A percentile compares a stretch with the other conserved stretches of the same genome.
Evolutionary conservation across 345 rosid genomes (phyloP).

Genomic region (Camelina neglecta): DNA sequence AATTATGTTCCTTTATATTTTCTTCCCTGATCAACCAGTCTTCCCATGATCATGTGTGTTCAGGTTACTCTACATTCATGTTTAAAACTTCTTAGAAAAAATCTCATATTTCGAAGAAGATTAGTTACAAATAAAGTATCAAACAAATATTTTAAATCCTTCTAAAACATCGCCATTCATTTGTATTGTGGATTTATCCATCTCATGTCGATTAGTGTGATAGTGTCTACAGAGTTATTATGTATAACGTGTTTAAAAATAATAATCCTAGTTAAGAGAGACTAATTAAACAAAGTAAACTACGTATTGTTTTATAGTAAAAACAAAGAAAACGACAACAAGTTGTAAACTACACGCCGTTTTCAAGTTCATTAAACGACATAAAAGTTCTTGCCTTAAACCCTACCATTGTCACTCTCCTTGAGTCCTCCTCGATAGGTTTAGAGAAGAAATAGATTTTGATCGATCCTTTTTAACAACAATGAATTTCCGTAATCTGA

Average conservation of each 20-base stretch:
- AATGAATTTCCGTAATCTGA: conserved; percentile 40
- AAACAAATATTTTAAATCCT: neutral
- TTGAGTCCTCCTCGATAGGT: conserved; percentile 20
- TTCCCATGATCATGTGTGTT: neutral
- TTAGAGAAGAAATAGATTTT: conserved; percentile 12
- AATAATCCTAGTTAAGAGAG: neutral
- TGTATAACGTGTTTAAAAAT: neutral
- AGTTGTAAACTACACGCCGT: conserved; percentile 27
- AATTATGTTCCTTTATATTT: neutral
- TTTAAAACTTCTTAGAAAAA: neutral
- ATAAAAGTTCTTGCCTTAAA: conserved; percentile 16
- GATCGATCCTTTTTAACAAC: neutral
- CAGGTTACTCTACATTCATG: neutral
- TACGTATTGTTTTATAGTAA: too few relatives aligned
- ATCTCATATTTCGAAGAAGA: neutral
- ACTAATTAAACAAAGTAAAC: neutral
- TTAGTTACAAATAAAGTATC: neutral
- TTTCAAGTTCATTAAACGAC: neutral
- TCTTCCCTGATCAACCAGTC: neutral
- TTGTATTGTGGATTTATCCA: neutral
- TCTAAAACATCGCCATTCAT: neutral
- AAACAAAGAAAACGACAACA: neutral
- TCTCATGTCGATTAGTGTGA: too few relatives aligned
- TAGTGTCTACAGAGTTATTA: neutral
- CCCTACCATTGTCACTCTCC: conserved; percentile 24